Conservation (phyloP, 768 basidiomycete species). For the Podaxis pistillaris region DNA sequence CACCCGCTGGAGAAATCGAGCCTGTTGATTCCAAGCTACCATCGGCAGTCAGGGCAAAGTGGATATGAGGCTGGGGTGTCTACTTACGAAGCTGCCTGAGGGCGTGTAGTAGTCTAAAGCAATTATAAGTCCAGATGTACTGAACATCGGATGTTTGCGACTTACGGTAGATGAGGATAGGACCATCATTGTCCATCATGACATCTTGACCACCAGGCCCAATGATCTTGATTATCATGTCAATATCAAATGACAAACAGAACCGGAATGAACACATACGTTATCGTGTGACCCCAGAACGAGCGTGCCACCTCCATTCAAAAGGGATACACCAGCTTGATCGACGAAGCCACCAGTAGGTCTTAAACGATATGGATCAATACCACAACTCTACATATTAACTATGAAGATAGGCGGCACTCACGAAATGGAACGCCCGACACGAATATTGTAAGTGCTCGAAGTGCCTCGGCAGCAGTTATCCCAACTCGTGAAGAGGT, state of each 20-base stretch:
- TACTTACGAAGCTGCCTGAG: slow-evolving; percentile 39
- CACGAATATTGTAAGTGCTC: slow-evolving; percentile 61
- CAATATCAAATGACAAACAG: not conserved
- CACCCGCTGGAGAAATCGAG: slow-evolving; percentile 50
- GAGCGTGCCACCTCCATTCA: slow-evolving; percentile 51
- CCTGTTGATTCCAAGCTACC: slow-evolving; percentile 43
- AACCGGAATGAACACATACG: slow-evolving; percentile 25
- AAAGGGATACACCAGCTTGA: slow-evolving; percentile 40
- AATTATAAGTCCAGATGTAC: not conserved
- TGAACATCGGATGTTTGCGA: not conserved
- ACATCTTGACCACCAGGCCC: slow-evolving; percentile 59
- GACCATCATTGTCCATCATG: slow-evolving; percentile 41
- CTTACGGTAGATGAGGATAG: slow-evolving; percentile 52
- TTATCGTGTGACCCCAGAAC: slow-evolving; percentile 43
- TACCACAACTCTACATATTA: not conserved
- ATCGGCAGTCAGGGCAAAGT: not conserved
- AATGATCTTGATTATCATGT: slow-evolving; percentile 32
- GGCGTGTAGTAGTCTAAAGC: slow-evolving; percentile 49
- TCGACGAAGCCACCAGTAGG: slow-evolving; percentile 47
- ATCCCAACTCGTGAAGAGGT: slow-evolving; percentile 58
- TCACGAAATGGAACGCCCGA: slow-evolving; percentile 47
- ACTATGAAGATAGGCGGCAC: slow-evolving; percentile 10
- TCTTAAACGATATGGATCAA: slow-evolving; percentile 22
- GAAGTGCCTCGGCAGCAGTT: slow-evolving; percentile 46
- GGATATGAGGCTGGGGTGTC: not conserved